These are phyloP conservation scores for Cyclostephanos invisitatus DNA, from an alignment of 108 stramenopile genomes.

Conservation along the genomic window DNA sequence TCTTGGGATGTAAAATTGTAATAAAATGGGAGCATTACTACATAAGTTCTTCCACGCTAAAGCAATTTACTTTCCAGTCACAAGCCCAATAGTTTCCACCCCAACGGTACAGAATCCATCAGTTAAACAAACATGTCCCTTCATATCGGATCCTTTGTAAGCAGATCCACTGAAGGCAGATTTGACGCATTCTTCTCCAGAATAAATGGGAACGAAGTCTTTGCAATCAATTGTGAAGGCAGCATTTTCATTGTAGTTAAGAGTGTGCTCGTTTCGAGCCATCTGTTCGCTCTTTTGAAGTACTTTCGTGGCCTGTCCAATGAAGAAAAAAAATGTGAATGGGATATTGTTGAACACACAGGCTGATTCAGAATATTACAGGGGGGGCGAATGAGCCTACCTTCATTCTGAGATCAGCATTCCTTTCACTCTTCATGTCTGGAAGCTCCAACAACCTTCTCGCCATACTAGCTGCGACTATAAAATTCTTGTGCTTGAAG, in stretches of 20 bases:
- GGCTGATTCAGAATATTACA: not conserved
- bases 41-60: not conserved
- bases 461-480: slow-evolving; percentile 96
- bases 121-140: slow-evolving; percentile 81
- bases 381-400: slow-evolving; percentile 4
- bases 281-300: slow-evolving; percentile 97
- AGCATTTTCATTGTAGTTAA: slow-evolving; percentile 97
- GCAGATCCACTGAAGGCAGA: slow-evolving; percentile 91
- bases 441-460: slow-evolving; percentile 95
- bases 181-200: slow-evolving; percentile 61
- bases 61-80: slow-evolving; percentile 69
- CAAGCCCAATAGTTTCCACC: slow-evolving; percentile 94
- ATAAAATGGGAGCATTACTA: not conserved
- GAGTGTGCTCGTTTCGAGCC: slow-evolving; percentile 94
- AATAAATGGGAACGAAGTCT: slow-evolving; percentile 89
- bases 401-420: slow-evolving; percentile 93
- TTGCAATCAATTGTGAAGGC: slow-evolving; percentile 92
- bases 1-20: not conserved
- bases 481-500: slow-evolving; percentile 98
- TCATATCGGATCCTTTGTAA: slow-evolving; percentile 70
- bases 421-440: slow-evolving; percentile 91
- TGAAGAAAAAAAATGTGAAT: not conserved
- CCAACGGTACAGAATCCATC: slow-evolving; percentile 89
- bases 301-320: slow-evolving; percentile 82
- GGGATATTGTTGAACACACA: not conserved